phyloP scores from a whole-genome alignment of 2,329 filamentous ascomycete genomes.

The Colletotrichum plurivorum region DNA sequence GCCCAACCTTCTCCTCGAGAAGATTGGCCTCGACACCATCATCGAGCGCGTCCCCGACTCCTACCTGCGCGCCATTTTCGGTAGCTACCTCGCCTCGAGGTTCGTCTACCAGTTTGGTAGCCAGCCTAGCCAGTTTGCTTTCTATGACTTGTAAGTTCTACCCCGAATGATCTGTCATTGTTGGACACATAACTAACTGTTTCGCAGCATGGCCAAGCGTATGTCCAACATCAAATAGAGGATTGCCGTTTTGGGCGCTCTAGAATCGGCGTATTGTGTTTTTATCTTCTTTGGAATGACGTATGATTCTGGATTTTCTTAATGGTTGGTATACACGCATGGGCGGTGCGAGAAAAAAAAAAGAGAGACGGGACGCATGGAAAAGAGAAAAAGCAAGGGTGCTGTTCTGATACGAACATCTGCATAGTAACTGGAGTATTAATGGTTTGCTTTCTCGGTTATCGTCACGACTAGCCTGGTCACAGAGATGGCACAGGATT shows the following conservation, averaged over 20 bases:
- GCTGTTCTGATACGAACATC: neutral
- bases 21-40: slow-evolving; percentile 93
- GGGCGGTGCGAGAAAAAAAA: slow-evolving; percentile 17
- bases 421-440: slow-evolving; percentile 37
- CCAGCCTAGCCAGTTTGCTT: slow-evolving; percentile 94
- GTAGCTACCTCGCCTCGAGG: slow-evolving; percentile 92
- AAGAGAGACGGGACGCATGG: slow-evolving; percentile 6
- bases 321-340: slow-evolving; percentile 32
- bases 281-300: slow-evolving; percentile 15
- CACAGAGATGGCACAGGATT: slow-evolving; percentile 11
- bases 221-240: slow-evolving; percentile 62
- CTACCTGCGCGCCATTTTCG: slow-evolving; percentile 95
- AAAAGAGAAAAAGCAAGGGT: slow-evolving; percentile 19
- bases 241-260: neutral
- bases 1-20: slow-evolving; percentile 84
- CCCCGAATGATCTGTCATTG: neutral
- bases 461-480: slow-evolving; percentile 26
- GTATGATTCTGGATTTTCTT: slow-evolving; percentile 11
- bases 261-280: neutral
- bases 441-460: slow-evolving; percentile 18
- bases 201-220: slow-evolving; percentile 73
- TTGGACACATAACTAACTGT: slow-evolving; percentile 7
- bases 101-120: slow-evolving; percentile 98
- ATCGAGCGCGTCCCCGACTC: slow-evolving; percentile 89
- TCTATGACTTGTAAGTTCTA: slow-evolving; percentile 92